Evolutionary conservation across 179 eudicot species (phyloP), one percentile per base, ranked within the genome.

Genomic region (Heliamphora ciliata): DNA sequence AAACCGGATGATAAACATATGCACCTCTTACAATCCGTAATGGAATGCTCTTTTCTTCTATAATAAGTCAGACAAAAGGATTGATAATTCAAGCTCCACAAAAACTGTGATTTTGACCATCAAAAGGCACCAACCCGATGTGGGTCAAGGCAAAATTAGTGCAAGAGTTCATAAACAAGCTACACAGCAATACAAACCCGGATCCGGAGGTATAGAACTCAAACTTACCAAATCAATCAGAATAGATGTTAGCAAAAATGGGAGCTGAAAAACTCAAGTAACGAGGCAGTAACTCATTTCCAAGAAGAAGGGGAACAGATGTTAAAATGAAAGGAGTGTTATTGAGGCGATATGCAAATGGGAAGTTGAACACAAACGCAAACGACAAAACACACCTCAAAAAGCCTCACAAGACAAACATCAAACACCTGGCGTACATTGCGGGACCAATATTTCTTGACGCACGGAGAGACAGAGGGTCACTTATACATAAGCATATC

Each of bases 351-450:
- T 69, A 11, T 9, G 50, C 8, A 14, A 48, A 31, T 9, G 44
- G 46, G 15, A 69, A 69, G 74, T 69, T 69, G 17, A 69, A 69
- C 74, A 46, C n/a, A 31, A 46, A 40, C 17, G 74, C 74, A 2
- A 46, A 46, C 46, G 74, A 46, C 7, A 46, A 69, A 40, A 46
- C 51, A 69, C 15, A 46, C 51, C n/a, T 11, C 44, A 31, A 66
- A 66, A 24, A 48, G 68, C 76, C 85, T 72, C 71, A 50, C 2
- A 83, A 82, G 76, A 86, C 80, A 84, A 64, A 80, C 51, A 87
- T 88, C 94, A 72, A 90, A 89, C 90, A 89, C 67, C 74, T 91
- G 85, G 88, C 75, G 84, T 84, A 90, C 92, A 84, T 81, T 0
- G 46, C 10, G 18, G 18, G 79, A 74, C 44, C 61, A 74, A 13